These are phyloP conservation scores for Deuterostichococcus epilithicus DNA, from an alignment of 139 green algal genomes.

Conservation along the genomic window DNA sequence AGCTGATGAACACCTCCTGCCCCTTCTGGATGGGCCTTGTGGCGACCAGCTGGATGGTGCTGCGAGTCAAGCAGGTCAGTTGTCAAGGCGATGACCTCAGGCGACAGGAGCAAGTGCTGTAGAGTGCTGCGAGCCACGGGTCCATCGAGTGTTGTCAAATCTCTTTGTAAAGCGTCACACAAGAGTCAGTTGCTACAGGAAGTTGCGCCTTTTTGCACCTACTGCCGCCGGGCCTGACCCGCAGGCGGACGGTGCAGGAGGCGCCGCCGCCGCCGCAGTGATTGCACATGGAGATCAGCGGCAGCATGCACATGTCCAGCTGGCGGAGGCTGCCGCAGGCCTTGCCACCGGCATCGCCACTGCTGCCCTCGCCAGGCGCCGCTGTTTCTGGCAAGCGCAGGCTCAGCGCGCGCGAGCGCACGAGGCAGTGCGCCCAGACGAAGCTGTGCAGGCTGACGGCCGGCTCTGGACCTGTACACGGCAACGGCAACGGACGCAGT, in stretches of 20 bases:
- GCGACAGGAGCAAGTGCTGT: not conserved
- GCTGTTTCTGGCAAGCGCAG: not conserved
- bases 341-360: not conserved
- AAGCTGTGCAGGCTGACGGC: constrained; percentile 13
- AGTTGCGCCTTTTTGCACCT: not conserved
- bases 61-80: not conserved
- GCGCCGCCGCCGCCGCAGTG: not conserved
- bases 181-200: not conserved
- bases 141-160: not conserved
- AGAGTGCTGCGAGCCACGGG: not conserved
- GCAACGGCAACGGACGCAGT: not conserved
- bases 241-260: not conserved
- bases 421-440: constrained; percentile 18
- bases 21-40: not conserved
- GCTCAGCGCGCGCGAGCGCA: constrained; percentile 16
- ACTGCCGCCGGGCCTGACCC: not conserved
- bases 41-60: constrained; percentile 8
- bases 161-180: not conserved
- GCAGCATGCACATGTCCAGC: constrained; percentile 11
- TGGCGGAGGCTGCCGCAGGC: not conserved
- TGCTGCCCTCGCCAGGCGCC: not conserved
- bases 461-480: not conserved
- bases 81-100: not conserved
- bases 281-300: constrained; percentile 10
- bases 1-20: constrained; percentile 1